Conservation (phyloP, 2,329 filamentous ascomycete genomes). For the Hymenoscyphus fructigenus region DNA sequence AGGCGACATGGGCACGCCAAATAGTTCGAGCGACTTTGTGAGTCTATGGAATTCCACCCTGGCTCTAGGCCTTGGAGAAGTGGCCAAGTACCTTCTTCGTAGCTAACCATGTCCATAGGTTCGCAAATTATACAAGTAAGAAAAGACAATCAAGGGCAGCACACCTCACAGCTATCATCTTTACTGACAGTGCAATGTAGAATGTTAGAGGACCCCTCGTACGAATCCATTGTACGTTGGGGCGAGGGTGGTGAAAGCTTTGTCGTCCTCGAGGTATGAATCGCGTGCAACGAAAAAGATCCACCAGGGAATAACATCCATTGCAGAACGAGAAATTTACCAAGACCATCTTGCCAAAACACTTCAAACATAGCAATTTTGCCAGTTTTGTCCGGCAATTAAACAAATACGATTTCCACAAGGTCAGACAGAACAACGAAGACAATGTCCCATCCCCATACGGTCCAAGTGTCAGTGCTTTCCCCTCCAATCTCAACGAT, state of each 20-base stretch:
- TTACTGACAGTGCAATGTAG: constrained; percentile 45
- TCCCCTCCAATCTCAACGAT: not conserved
- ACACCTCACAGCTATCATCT: constrained; percentile 10
- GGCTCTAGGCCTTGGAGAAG: not conserved
- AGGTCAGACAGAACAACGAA: constrained; percentile 88
- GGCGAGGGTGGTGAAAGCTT: constrained; percentile 94
- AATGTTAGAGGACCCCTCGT: constrained; percentile 94
- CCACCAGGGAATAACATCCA: constrained; percentile 23
- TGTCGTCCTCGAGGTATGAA: constrained; percentile 85
- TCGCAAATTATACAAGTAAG: constrained; percentile 97
- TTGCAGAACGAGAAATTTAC: constrained; percentile 94
- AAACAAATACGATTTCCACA: constrained; percentile 99
- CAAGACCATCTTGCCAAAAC: constrained; percentile 92
- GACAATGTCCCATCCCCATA: constrained; percentile 81
- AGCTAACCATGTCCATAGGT: constrained; percentile 57
- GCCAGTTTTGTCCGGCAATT: constrained; percentile 93
- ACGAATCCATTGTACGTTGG: constrained; percentile 92
- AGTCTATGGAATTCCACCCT: constrained; percentile 42
- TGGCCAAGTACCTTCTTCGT: not conserved
- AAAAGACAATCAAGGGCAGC: constrained; percentile 19
- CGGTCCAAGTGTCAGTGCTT: constrained; percentile 65
- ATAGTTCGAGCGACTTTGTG: constrained; percentile 95
- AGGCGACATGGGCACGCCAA: constrained; percentile 46
- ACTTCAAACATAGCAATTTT: constrained; percentile 99
- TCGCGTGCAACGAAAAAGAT: not conserved